Conservation (phyloP, 352 stramenopile species). For the Heterotrichella gracilis region DNA sequence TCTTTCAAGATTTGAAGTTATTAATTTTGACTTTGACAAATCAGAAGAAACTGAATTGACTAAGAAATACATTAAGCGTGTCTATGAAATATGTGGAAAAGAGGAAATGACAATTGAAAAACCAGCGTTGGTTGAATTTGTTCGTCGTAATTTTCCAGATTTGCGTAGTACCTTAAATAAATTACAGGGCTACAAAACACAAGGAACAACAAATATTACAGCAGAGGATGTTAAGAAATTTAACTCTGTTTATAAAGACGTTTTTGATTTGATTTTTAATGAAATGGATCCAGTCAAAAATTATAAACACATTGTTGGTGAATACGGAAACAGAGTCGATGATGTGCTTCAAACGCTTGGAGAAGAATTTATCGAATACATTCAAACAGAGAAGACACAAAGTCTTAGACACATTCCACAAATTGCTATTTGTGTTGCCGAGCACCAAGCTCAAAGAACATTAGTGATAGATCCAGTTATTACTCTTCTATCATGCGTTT, state of each 20-base stretch:
- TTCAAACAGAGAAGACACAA: neutral
- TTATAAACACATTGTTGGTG: neutral
- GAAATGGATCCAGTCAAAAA: neutral
- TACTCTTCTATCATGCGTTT: neutral
- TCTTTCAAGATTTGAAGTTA: neutral
- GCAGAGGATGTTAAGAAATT: neutral
- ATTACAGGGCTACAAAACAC: neutral
- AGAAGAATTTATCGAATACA: neutral
- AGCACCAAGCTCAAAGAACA: neutral
- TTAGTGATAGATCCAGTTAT: neutral
- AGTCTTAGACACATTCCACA: neutral
- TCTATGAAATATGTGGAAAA: neutral
- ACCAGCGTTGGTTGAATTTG: neutral
- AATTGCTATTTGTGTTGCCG: neutral
- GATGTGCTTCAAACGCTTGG: neutral
- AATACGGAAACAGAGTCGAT: neutral
- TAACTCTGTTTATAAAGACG: neutral
- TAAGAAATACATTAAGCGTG: neutral
- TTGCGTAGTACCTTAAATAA: conserved; percentile 5
- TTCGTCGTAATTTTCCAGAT: neutral
- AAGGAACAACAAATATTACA: neutral
- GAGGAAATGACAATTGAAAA: neutral
- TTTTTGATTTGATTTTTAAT: neutral
- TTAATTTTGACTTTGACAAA: conserved; percentile 11
- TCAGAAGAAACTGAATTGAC: conserved; percentile 9